phyloP scores from a whole-genome alignment of 352 stramenopile genomes.

The Discostella stelligera region DNA sequence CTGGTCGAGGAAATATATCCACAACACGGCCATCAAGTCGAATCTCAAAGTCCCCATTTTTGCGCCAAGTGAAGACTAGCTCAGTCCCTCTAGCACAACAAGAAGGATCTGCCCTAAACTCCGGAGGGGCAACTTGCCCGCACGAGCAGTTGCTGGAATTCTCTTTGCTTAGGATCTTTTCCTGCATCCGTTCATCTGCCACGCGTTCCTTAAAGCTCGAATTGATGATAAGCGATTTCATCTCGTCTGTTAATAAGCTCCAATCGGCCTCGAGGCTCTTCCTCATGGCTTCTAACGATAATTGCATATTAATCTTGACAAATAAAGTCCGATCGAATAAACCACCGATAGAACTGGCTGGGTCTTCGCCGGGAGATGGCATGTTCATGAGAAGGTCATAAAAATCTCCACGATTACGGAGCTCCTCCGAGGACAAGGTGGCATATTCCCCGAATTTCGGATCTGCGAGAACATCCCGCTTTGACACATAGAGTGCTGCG shows the following conservation, averaged over 20 bases:
- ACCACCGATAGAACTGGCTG: slow-evolving; percentile 32
- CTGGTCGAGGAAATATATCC: slow-evolving; percentile 68
- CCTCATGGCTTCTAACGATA: slow-evolving; percentile 74
- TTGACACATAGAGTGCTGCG: slow-evolving; percentile 77
- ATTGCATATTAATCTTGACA: slow-evolving; percentile 82
- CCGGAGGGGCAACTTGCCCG: slow-evolving; percentile 63
- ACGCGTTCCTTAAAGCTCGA: slow-evolving; percentile 64
- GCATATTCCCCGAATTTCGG: slow-evolving; percentile 62
- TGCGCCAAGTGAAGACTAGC: slow-evolving; percentile 78
- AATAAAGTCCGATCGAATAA: slow-evolving; percentile 74
- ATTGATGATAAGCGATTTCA: slow-evolving; percentile 60
- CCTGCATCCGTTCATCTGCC: slow-evolving; percentile 59
- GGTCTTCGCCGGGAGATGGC: slow-evolving; percentile 36
- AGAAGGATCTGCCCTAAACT: slow-evolving; percentile 63
- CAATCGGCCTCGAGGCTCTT: slow-evolving; percentile 74
- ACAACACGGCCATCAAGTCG: slow-evolving; percentile 73
- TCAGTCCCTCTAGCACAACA: slow-evolving; percentile 79
- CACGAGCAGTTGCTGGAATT: slow-evolving; percentile 76
- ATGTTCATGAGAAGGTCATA: slow-evolving; percentile 67
- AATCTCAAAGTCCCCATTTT: slow-evolving; percentile 75
- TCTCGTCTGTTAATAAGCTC: slow-evolving; percentile 75
- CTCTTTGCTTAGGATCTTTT: slow-evolving; percentile 61
- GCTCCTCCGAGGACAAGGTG: slow-evolving; percentile 57
- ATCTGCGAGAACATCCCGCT: slow-evolving; percentile 71
- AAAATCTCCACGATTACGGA: slow-evolving; percentile 63